Conservation (phyloP, 805 yeast species). For the Lipomyces yamanashiensis region DNA sequence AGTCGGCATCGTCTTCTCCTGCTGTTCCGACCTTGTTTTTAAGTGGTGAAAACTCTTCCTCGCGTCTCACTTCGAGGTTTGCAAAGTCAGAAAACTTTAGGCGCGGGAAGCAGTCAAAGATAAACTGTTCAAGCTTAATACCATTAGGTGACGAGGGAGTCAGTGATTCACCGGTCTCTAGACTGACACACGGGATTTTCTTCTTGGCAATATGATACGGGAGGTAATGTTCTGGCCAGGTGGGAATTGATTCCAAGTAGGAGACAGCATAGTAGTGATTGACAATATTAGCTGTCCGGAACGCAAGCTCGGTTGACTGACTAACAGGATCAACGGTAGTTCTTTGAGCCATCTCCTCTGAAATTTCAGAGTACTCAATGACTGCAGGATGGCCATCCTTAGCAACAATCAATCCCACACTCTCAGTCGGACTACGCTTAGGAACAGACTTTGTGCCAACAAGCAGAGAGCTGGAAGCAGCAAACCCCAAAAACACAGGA, state of each 20-base stretch:
- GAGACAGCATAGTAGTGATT: constrained; percentile 91
- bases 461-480: constrained; percentile 66
- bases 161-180: constrained; percentile 51
- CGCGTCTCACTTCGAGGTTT: constrained; percentile 85
- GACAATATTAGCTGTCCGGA: constrained; percentile 96
- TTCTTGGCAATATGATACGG: constrained; percentile 97
- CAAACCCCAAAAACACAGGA: constrained; percentile 86
- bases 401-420: constrained; percentile 86
- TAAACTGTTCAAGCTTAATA: constrained; percentile 92
- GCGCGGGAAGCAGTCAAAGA: constrained; percentile 90
- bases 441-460: constrained; percentile 94
- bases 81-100: constrained; percentile 77
- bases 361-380: constrained; percentile 91
- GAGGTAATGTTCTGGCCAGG: constrained; percentile 70
- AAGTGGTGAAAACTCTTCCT: constrained; percentile 88
- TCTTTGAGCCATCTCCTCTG: constrained; percentile 70
- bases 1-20: constrained; percentile 78
- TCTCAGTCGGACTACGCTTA: constrained; percentile 83
- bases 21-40: constrained; percentile 64
- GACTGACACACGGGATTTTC: constrained; percentile 71
- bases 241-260: constrained; percentile 63
- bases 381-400: constrained; percentile 74
- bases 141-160: constrained; percentile 86
- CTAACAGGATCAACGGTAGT: constrained; percentile 56
- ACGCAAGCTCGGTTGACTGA: constrained; percentile 50